Percentiles rank a stretch among this genome's conserved stretches.
Evolutionary conservation across 345 rosid genomes (phyloP).

Genomic region (Salix caprea): DNA sequence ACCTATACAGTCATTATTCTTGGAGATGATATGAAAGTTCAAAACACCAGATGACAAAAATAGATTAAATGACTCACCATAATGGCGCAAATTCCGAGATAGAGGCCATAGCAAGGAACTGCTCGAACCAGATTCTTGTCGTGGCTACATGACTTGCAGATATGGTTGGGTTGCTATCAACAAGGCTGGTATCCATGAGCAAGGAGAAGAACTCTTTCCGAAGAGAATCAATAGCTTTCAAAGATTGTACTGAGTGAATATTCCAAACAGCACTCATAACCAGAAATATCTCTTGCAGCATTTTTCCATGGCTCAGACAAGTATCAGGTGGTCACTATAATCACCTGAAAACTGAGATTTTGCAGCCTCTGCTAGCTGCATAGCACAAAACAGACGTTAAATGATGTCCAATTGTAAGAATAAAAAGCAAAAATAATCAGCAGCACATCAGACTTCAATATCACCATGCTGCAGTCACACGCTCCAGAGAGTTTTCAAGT

Average conservation of each 20-base stretch:
- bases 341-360: constrained; percentile 72
- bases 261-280: constrained; percentile 83
- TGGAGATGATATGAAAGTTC: not conserved
- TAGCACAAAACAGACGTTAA: constrained; percentile 7
- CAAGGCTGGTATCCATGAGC: constrained; percentile 67
- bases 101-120: constrained; percentile 79
- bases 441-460: too few relatives aligned
- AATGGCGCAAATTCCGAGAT: constrained; percentile 76
- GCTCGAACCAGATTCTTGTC: constrained; percentile 63
- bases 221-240: constrained; percentile 90
- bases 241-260: constrained; percentile 76
- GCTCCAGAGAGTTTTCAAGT: too few relatives aligned
- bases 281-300: constrained; percentile 63
- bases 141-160: constrained; percentile 48
- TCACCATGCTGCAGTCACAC: too few relatives aligned
- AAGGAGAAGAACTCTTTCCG: constrained; percentile 70
- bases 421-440: not conserved
- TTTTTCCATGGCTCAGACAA: constrained; percentile 82
- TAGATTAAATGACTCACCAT: constrained; percentile 51
- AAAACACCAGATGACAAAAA: not conserved
- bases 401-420: not conserved
- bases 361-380: constrained; percentile 87
- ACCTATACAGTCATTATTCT: too few relatives aligned
- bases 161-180: constrained; percentile 46
- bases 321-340: constrained; percentile 83